These are phyloP conservation scores for Alternaria sp. DNA, from an alignment of 2,329 filamentous ascomycete genomes.

Conservation along the genomic window DNA sequence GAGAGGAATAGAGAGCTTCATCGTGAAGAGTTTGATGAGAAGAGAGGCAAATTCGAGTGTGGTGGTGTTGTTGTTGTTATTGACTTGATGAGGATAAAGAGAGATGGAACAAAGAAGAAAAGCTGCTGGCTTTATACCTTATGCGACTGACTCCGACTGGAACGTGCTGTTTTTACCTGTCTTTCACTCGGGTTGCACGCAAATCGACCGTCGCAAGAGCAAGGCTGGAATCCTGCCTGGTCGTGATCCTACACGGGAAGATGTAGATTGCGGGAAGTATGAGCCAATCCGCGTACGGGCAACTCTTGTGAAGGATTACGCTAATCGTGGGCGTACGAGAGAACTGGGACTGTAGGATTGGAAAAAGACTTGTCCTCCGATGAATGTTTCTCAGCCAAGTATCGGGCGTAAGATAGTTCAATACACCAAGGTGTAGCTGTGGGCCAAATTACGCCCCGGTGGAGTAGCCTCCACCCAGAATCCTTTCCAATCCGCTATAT, in stretches of 20 bases:
- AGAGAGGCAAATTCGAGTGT: background rate
- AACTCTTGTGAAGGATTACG: background rate
- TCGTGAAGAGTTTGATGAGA: background rate
- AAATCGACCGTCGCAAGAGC: background rate
- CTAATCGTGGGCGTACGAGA: background rate
- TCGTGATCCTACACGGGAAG: background rate
- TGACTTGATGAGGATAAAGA: background rate
- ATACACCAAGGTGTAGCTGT: background rate
- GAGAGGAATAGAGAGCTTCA: background rate
- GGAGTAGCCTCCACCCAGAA: background rate
- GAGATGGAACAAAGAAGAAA: background rate
- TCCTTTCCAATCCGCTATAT: background rate
- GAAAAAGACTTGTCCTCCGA: background rate
- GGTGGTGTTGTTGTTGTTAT: background rate
- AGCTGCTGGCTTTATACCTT: background rate
- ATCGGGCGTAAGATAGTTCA: background rate
- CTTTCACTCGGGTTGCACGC: background rate
- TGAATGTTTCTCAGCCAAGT: background rate
- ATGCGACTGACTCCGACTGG: background rate
- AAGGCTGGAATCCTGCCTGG: background rate
- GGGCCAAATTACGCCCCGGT: background rate
- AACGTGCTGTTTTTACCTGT: background rate
- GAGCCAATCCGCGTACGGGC: background rate
- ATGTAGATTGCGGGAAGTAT: background rate
- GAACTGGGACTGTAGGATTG: background rate